Conservation (phyloP, 805 yeast genomes). For the Grigorovia transvaalensis region DNA sequence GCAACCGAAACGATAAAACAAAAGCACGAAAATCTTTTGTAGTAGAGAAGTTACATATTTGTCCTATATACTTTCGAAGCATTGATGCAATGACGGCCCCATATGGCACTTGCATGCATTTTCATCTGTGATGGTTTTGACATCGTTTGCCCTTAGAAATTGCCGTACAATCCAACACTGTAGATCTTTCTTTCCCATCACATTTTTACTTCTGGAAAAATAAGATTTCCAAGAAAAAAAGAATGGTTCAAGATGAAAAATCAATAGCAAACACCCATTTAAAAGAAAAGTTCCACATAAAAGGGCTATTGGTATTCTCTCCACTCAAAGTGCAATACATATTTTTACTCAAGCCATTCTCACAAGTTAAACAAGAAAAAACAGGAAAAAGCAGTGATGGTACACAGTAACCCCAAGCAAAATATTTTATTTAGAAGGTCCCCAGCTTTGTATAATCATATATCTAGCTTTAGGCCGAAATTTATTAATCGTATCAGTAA, state of each 20-base stretch:
- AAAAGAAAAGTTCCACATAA: background rate
- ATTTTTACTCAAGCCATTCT: background rate
- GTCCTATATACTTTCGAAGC: too few species aligned
- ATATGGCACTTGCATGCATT: too few species aligned
- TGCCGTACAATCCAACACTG: background rate
- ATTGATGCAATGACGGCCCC: too few species aligned
- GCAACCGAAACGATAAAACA: too few species aligned
- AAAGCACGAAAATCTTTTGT: too few species aligned
- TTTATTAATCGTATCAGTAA: conserved; percentile 26
- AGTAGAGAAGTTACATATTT: too few species aligned
- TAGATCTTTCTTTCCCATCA: background rate
- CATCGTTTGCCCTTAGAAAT: background rate
- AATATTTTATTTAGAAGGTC: conserved; percentile 2
- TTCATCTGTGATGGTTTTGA: too few species aligned
- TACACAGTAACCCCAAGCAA: background rate
- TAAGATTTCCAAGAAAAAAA: background rate
- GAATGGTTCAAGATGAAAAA: background rate
- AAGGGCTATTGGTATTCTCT: background rate
- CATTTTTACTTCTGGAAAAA: too few species aligned
- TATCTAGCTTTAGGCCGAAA: conserved; percentile 30
- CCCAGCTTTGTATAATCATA: conserved; percentile 19
- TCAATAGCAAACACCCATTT: background rate
- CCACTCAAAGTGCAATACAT: background rate
- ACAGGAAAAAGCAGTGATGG: background rate
- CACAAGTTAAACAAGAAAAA: background rate